Evolutionary conservation across 2,329 filamentous ascomycete genomes (phyloP).

Genomic region (Nannizziopsis arthrosporioides): DNA sequence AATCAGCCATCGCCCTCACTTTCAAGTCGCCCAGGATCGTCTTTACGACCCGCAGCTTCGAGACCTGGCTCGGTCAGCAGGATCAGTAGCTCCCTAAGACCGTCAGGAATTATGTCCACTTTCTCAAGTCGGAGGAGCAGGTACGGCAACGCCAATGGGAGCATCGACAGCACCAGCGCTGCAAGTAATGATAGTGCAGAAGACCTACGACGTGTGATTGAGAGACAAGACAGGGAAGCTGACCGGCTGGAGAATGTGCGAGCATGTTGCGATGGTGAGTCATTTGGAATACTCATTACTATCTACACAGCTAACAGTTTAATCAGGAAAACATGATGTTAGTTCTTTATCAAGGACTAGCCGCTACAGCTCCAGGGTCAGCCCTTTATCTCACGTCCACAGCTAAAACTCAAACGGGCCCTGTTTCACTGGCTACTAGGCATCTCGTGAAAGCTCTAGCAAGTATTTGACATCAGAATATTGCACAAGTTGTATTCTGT

Average conservation of each 20-base stretch:
- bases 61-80: constrained; percentile 37
- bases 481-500: constrained; percentile 9
- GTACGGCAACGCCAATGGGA: constrained; percentile 25
- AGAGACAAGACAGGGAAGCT: constrained; percentile 52
- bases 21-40: constrained; percentile 26
- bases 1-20: constrained; percentile 28
- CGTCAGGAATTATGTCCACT: constrained; percentile 38
- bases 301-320: constrained; percentile 16
- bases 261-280: constrained; percentile 91
- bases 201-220: constrained; percentile 67
- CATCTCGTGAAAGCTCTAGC: neutral
- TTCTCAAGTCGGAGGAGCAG: constrained; percentile 39
- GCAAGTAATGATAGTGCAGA: constrained; percentile 61
- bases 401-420: constrained; percentile 16
- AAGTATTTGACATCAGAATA: constrained; percentile 1
- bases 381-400: constrained; percentile 29
- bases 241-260: constrained; percentile 87
- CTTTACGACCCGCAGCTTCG: constrained; percentile 26
- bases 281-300: neutral
- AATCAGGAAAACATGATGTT: constrained; percentile 61
- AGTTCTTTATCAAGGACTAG: constrained; percentile 32
- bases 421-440: neutral
- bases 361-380: constrained; percentile 30
- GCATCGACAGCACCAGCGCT: constrained; percentile 30
- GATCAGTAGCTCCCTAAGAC: constrained; percentile 38